Conservation (phyloP, 352 stramenopile genomes). For the Phytophthora sansomeana region DNA sequence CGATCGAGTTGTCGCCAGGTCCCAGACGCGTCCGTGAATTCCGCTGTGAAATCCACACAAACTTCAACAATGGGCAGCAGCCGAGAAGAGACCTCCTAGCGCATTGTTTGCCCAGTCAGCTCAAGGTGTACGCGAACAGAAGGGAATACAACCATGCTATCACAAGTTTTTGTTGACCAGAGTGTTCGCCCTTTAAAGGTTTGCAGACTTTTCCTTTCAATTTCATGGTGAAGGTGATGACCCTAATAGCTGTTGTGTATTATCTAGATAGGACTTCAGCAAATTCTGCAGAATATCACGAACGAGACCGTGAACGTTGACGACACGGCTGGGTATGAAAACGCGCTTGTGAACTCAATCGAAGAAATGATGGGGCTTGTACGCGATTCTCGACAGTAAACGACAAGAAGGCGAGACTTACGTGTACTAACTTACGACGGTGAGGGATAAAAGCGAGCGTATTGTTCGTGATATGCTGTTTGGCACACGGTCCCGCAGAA, state of each 20-base stretch:
- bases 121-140: too few relatives aligned
- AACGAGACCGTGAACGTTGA: slow-evolving; percentile 77
- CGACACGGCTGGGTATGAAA: slow-evolving; percentile 66
- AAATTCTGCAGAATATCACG: slow-evolving; percentile 83
- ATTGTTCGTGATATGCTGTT: slow-evolving; percentile 52
- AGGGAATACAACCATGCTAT: too few relatives aligned
- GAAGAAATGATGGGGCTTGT: slow-evolving; percentile 81
- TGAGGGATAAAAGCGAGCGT: slow-evolving; percentile 59
- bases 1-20: too few relatives aligned
- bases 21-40: too few relatives aligned
- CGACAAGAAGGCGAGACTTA: not conserved
- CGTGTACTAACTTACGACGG: slow-evolving; percentile 12
- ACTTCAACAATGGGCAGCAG: too few relatives aligned
- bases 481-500: slow-evolving; percentile 66
- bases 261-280: slow-evolving; percentile 77
- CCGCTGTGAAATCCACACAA: too few relatives aligned
- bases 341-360: slow-evolving; percentile 62
- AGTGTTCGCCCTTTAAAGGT: slow-evolving; percentile 83
- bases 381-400: slow-evolving; percentile 40
- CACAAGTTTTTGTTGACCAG: slow-evolving; percentile 87
- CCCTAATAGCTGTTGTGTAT: slow-evolving; percentile 4
- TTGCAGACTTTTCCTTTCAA: slow-evolving; percentile 2
- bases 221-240: not conserved
- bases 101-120: too few relatives aligned
- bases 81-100: too few relatives aligned